These are phyloP conservation scores for Tetrapisispora nanseiensis DNA, from an alignment of 805 yeast genomes.

Conservation along the genomic window DNA sequence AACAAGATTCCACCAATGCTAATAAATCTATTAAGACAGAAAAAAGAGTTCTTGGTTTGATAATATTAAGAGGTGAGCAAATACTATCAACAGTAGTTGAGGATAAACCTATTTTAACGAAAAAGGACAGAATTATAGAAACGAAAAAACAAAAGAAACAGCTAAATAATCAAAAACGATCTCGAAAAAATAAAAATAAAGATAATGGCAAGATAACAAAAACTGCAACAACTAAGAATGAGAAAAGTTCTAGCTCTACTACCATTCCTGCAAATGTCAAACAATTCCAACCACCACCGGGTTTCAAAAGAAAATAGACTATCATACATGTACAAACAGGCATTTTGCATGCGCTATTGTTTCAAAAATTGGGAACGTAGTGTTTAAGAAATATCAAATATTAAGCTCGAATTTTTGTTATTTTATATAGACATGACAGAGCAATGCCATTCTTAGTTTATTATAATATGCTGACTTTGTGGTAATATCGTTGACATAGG, in stretches of 20 bases:
- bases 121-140: constrained; percentile 28
- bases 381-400: too few species aligned
- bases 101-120: constrained; percentile 46
- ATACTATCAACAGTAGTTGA: constrained; percentile 55
- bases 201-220: constrained; percentile 2
- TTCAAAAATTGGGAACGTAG: too few species aligned
- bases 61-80: constrained; percentile 81
- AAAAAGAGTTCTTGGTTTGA: constrained; percentile 68
- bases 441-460: too few species aligned
- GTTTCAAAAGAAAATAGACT: constrained; percentile 27
- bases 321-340: background rate
- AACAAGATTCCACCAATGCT: background rate
- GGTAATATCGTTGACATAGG: too few species aligned
- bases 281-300: constrained; percentile 41
- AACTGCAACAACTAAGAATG: constrained; percentile 9
- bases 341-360: background rate
- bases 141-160: constrained; percentile 29
- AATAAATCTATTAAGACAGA: constrained; percentile 44
- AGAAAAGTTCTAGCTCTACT: constrained; percentile 9
- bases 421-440: too few species aligned
- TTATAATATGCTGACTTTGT: too few species aligned
- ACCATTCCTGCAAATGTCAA: constrained; percentile 26
- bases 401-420: too few species aligned
- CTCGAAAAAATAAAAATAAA: constrained; percentile 10
- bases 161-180: constrained; percentile 24